Base-by-base conservation (phyloP, 2,329 filamentous ascomycete genomes). In the Neofusicoccum laricinum region DNA sequence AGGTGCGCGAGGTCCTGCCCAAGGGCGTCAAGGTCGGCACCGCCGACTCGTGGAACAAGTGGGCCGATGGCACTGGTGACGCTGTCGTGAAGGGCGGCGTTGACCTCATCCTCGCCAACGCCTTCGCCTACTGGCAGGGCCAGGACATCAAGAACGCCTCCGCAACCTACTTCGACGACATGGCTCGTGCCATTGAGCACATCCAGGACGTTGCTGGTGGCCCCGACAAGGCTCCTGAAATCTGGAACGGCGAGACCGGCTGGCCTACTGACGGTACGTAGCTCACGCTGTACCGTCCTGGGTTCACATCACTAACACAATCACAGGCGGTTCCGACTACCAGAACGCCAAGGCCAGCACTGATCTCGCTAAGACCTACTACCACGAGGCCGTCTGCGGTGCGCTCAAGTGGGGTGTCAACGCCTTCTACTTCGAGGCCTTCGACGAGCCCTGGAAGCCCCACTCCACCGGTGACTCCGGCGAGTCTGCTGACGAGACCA, bases 41-140 rank as follows among this genome's bases (percentile, higher is more conserved):
- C 11, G 89, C 88, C 7, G 89, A 91, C 77, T 86, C 83, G 73
- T 91, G 89, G 89, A 91, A 90, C 79, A 90, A 89, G 77, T 88
- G 82, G 71, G 82, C 84, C 51, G 88, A 90, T 72, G 88, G 88
- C 43, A 90, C 88, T 30, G 88, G 85, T 43, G 85, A 91, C 74
- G 80, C 84, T 14, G 78, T 90, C 67, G 85, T 90, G 70, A 75
- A 76, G 61, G 83, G 82, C 51, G 84, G 83, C 59, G 86, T 89
- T 59, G 85, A 84, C 64, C 81, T 90, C 65, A 77, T 88, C 64
- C 79, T 91, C 66, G 81, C 85, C 73, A 91, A 91, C 72, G 89
- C 86, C 30, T 91, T 91, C 73, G 84, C 86, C 36, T 91, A 90
- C 82, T 91, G 89, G 89, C 89, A 91, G 75, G 87, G 84, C 46